These are phyloP conservation scores for Malbranchea zuffiana DNA, from an alignment of 2,329 filamentous ascomycete species.

Conservation along the genomic window DNA sequence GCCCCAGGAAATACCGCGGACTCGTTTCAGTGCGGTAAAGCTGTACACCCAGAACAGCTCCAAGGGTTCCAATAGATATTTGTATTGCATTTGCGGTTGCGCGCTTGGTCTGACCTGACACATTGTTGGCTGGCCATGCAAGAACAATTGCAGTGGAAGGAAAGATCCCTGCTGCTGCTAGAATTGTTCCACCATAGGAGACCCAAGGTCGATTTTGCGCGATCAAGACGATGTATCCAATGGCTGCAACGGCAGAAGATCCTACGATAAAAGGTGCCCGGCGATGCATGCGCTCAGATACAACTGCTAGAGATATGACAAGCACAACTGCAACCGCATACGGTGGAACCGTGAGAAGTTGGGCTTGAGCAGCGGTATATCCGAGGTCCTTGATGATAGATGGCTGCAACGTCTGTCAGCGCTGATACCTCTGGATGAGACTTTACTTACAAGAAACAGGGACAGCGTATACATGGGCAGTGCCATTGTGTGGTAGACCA, in stretches of 20 bases:
- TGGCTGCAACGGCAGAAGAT: conserved; percentile 45
- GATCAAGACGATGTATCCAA: conserved; percentile 54
- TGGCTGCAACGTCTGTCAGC: conserved; percentile 19
- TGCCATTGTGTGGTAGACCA: conserved; percentile 41
- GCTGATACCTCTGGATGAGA: background rate
- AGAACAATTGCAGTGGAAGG: conserved; percentile 51
- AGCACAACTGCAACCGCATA: conserved; percentile 53
- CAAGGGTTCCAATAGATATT: conserved; percentile 59
- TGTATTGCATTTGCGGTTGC: conserved; percentile 60
- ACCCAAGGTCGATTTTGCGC: conserved; percentile 44
- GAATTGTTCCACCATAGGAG: conserved; percentile 51
- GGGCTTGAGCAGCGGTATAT: conserved; percentile 32
- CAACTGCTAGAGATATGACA: conserved; percentile 47
- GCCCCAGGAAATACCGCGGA: conserved; percentile 55
- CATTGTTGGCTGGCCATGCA: conserved; percentile 61
- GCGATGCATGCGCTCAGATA: conserved; percentile 48
- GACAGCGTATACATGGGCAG: conserved; percentile 30
- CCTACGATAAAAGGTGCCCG: conserved; percentile 55
- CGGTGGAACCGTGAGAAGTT: conserved; percentile 52
- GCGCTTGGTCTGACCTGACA: conserved; percentile 59
- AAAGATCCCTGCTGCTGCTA: conserved; percentile 57
- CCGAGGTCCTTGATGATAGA: conserved; percentile 36
- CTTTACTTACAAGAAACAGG: conserved; percentile 25
- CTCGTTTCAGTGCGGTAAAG: conserved; percentile 51
- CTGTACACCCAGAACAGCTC: conserved; percentile 59